Conservation (phyloP, 1,284 basidiomycete species). For the Pseudozyma tsukubaensis region DNA sequence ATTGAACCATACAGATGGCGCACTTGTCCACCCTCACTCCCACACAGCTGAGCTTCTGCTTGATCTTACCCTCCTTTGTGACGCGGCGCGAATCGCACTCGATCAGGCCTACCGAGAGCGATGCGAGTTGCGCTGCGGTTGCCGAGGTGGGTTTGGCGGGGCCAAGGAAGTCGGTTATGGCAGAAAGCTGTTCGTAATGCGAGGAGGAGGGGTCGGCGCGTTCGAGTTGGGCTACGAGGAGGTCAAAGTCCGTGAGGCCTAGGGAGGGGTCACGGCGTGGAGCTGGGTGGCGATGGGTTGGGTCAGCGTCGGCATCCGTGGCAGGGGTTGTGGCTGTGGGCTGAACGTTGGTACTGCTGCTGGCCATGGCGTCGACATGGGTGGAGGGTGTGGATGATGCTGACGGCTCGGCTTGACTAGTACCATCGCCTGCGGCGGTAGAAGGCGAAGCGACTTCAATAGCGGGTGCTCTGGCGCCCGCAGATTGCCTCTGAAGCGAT, state of each 20-base stretch:
- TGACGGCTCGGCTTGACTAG: neutral
- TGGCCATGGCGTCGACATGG: too few relatives aligned
- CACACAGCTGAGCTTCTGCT: constrained; percentile 80
- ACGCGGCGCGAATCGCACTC: constrained; percentile 77
- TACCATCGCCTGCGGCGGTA: neutral
- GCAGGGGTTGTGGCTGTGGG: neutral
- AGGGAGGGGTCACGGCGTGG: constrained; percentile 21
- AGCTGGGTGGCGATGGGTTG: neutral
- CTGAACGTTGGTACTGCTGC: neutral
- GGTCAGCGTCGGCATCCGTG: neutral
- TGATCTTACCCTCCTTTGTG: constrained; percentile 78
- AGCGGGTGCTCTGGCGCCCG: too few relatives aligned
- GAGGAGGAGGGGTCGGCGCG: constrained; percentile 9
- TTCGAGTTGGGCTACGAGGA: constrained; percentile 62
- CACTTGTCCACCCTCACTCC: constrained; percentile 81
- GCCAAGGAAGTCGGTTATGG: constrained; percentile 76
- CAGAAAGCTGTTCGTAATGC: constrained; percentile 71
- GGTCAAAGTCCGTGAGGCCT: constrained; percentile 63
- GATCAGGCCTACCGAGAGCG: constrained; percentile 75
- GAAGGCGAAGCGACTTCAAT: too few relatives aligned
- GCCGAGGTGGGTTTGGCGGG: constrained; percentile 71
- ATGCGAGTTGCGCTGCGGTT: constrained; percentile 62
- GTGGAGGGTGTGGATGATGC: neutral
- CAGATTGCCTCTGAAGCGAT: too few relatives aligned
- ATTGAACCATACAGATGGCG: constrained; percentile 81